These are phyloP conservation scores for Leptographium wingfieldii DNA, from an alignment of 2,329 filamentous ascomycete genomes.

Conservation along the genomic window DNA sequence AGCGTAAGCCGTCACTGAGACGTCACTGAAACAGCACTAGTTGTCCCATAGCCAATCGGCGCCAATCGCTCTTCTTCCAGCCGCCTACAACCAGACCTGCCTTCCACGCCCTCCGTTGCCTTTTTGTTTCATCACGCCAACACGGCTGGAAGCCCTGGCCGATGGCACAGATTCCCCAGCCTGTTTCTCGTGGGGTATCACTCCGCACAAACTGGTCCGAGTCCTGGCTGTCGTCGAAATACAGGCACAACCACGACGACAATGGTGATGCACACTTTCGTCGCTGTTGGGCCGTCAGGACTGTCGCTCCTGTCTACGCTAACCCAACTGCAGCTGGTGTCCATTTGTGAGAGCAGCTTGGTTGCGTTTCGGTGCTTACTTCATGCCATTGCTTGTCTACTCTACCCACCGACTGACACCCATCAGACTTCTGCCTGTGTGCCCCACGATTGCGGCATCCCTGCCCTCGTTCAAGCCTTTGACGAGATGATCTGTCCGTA, in stretches of 20 bases:
- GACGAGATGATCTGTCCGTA: conserved; percentile 39
- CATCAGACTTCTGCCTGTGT: conserved; percentile 40
- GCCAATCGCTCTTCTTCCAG: not conserved
- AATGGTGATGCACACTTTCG: conserved; percentile 26
- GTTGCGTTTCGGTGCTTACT: not conserved
- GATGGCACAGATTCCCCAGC: not conserved
- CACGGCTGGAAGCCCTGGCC: not conserved
- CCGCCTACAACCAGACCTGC: not conserved
- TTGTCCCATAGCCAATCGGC: not conserved
- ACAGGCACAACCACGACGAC: not conserved
- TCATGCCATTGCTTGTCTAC: not conserved
- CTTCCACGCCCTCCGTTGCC: not conserved
- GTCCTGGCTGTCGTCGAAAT: not conserved
- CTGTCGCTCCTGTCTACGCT: conserved; percentile 32
- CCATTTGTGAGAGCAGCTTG: conserved; percentile 29
- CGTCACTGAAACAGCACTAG: not conserved
- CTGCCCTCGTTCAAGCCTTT: conserved; percentile 36
- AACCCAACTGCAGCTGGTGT: conserved; percentile 37
- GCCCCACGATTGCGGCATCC: conserved; percentile 33
- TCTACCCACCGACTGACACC: not conserved
- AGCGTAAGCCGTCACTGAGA: not conserved
- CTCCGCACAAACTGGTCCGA: not conserved
- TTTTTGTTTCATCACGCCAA: not conserved
- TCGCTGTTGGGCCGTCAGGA: conserved; percentile 39
- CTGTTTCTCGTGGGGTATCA: not conserved